Base-by-base conservation (phyloP, 345 rosid genomes). In the Gossypium rotundifolium region DNA sequence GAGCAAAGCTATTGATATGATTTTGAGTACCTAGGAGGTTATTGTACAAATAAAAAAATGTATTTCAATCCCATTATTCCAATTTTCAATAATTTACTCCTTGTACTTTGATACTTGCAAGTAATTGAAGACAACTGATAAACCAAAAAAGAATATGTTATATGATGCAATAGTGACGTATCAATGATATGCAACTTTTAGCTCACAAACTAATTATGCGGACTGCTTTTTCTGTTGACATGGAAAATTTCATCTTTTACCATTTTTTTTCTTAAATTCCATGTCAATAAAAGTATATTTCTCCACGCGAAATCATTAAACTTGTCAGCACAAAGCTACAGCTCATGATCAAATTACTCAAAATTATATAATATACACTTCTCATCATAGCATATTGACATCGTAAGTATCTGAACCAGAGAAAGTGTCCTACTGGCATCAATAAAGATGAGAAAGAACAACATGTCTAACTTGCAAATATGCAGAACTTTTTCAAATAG, bases 1-100 rank as follows among this genome's bases (percentile, higher is more conserved):
- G 29, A 66, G 52, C 33, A 66, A 66, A 66, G 74, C 61, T 70
- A 70, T 33, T 33, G 74, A 33, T 27, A 70, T 33, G 40, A 17
- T 70, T 33, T 27, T 12, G 17, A 61, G 44, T 13, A 61, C 44
- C 44, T 13, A 61, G 65, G 65, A 61, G 65, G 18, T 61, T 61
- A 44, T 2, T 61, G 18, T 61, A 12, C 65, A 23, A 27, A 9
- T 27, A 38, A 6, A 17, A 52, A 61, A 61, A n/a, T 29, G 65
- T 61, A 61, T 29, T 29, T 29, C 44, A 61, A 33, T 61, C 65
- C 44, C 18, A 14, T 16, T 61, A 61, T 61, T 16, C 44, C 44
- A 61, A 61, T 14, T 25, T 60, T 27, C 42, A 60, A 42, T 29
- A 61, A 61, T 61, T 61, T 61, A 61, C 9, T 61, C 29, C 7